phyloP scores from a whole-genome alignment of 306 rosid species.

The Benincasa hispida region DNA sequence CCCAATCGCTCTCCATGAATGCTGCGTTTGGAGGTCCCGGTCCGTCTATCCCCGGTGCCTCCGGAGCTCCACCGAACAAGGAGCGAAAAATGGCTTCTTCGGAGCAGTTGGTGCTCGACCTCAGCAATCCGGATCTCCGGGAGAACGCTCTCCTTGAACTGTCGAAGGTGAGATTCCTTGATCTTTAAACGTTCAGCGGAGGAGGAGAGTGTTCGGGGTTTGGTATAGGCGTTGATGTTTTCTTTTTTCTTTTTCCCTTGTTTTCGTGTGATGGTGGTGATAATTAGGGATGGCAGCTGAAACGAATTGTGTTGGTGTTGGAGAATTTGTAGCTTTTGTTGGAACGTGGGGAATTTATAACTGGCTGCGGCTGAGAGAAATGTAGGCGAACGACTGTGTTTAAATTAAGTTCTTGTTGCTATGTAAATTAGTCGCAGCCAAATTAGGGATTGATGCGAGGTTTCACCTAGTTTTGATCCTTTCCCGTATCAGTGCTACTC shows the following conservation, averaged over 20 bases:
- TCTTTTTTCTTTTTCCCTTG: not conserved
- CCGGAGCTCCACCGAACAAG: conserved; percentile 21
- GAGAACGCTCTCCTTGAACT: conserved; percentile 53
- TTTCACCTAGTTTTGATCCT: not conserved
- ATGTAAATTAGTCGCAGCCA: not conserved
- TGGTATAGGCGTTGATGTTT: not conserved
- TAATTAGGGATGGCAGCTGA: not conserved
- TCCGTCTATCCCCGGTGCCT: conserved; percentile 15
- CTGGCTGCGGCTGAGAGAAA: not conserved
- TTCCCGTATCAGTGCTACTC: not conserved
- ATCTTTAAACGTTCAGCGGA: not conserved
- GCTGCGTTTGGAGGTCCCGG: conserved; percentile 36
- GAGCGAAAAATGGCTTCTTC: conserved; percentile 57
- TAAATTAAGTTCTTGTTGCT: not conserved
- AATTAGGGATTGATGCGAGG: not conserved
- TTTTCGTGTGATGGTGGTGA: not conserved
- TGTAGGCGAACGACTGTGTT: too few relatives aligned
- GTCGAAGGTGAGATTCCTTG: conserved; percentile 28
- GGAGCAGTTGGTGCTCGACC: conserved; percentile 42
- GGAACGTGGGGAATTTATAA: not conserved
- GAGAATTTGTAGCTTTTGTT: not conserved
- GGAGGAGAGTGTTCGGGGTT: not conserved
- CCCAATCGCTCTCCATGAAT: conserved; percentile 8
- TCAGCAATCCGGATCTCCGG: conserved; percentile 49
- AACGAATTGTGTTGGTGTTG: not conserved